Conservation (phyloP, 1,139 yeast genomes). For the Yamadazyma diospyri region DNA sequence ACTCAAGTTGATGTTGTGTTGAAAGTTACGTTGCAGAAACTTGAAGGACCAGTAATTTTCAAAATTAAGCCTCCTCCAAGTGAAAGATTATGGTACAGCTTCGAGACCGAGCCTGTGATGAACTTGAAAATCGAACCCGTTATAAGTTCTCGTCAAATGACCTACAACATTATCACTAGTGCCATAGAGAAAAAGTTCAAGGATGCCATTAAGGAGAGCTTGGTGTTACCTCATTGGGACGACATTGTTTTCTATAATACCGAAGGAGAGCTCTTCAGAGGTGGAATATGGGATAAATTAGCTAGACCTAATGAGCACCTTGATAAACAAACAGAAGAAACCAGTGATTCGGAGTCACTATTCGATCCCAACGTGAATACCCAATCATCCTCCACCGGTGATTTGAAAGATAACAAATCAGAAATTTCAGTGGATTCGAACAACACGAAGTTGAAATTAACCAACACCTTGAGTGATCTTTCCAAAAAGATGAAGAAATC, state of each 20-base stretch:
- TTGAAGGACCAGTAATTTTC: constrained; percentile 72
- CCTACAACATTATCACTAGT: constrained; percentile 74
- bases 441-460: constrained; percentile 11
- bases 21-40: constrained; percentile 61
- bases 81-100: constrained; percentile 85
- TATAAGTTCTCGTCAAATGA: constrained; percentile 77
- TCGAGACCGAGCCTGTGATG: constrained; percentile 73
- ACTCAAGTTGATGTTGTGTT: constrained; percentile 75
- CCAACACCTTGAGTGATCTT: constrained; percentile 33
- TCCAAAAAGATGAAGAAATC: constrained; percentile 32
- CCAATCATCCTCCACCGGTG: constrained; percentile 3
- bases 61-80: constrained; percentile 87
- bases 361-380: constrained; percentile 7
- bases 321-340: neutral
- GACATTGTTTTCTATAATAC: constrained; percentile 75
- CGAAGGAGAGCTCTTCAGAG: constrained; percentile 66
- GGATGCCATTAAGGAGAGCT: constrained; percentile 73
- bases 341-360: constrained; percentile 7
- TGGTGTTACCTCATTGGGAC: constrained; percentile 87
- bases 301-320: constrained; percentile 12
- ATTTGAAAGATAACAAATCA: constrained; percentile 4
- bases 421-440: constrained; percentile 7
- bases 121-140: constrained; percentile 81
- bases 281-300: constrained; percentile 82
- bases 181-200: constrained; percentile 75